Base-by-base conservation (phyloP, 2,329 filamentous ascomycete species). In the Colletotrichum spinosum region DNA sequence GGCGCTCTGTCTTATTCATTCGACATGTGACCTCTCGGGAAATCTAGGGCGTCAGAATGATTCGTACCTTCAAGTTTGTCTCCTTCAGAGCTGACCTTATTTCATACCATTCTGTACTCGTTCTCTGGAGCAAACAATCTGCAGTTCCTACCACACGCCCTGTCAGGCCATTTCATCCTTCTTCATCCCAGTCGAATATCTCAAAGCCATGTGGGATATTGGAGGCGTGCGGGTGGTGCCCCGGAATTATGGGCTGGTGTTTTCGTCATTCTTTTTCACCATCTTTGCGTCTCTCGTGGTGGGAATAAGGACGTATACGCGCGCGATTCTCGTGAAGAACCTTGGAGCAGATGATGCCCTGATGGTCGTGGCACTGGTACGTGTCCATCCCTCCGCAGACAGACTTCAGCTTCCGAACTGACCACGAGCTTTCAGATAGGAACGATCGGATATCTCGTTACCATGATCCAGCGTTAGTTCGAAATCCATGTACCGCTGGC, bases 221-320 rank as follows among this genome's bases (percentile, higher is more conserved):
- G 69, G 55, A 15, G 49, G 37, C 17, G 56, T 68, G 37, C 35
- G 57, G 9, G 63, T 71, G 39, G 59, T 68, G 37, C 55, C 67
- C 35, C 38, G 68, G 5, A 70, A 70, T 25, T 45, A 69, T 56
- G 67, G 65, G 55, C 46, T 70, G 35, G 60, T 72, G 12, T 51
- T 65, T 13, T 35, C 62, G 11, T 15, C 25, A 5, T 68, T 70
- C 42, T 49, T 69, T n/a, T 71, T 71, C 62, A 70, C 67, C 1
- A 53, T 50, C 6, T 46, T 70, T 13, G 68, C 68, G 5, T 39
- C 59, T 10, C 4, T 69, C 12, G 62, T 65, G 2, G 67, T 71
- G 1, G 37, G 55, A 7, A 17, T 69, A 44, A 62, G 70, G 10
- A 34, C 68, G 7, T 59, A 64, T 37, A 70, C 70, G 2, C 54